These are phyloP conservation scores for Stellera chamaejasme DNA, from an alignment of 345 rosid species.

Conservation along the genomic window DNA sequence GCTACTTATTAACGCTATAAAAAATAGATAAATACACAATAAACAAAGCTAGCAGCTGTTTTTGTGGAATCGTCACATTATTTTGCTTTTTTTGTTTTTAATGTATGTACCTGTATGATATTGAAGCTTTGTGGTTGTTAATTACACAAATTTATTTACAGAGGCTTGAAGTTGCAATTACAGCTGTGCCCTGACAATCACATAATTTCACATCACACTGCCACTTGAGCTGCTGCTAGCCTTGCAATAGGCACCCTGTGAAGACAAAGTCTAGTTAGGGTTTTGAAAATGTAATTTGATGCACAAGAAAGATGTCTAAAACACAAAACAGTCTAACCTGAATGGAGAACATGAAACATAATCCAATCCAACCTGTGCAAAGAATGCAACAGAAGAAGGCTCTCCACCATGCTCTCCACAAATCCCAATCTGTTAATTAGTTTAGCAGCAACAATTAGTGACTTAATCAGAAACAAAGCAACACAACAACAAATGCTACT, in stretches of 20 bases:
- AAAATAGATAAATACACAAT: too few relatives aligned
- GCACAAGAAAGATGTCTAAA: background rate
- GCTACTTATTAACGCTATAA: too few relatives aligned
- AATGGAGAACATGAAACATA: constrained; percentile 97
- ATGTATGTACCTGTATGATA: too few relatives aligned
- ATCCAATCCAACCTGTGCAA: constrained; percentile 81
- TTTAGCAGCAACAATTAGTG: background rate
- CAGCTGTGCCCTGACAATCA: too few relatives aligned
- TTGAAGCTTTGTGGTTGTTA: too few relatives aligned
- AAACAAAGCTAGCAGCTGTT: too few relatives aligned
- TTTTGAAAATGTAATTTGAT: background rate
- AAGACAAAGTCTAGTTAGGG: background rate
- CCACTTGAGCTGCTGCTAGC: constrained; percentile 91
- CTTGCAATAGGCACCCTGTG: constrained; percentile 89
- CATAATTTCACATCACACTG: constrained; percentile 17
- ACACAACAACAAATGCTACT: too few relatives aligned
- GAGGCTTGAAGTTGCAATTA: too few relatives aligned
- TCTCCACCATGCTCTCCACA: constrained; percentile 99
- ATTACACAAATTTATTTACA: too few relatives aligned
- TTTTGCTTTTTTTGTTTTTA: too few relatives aligned
- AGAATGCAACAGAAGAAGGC: constrained; percentile 87
- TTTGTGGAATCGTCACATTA: too few relatives aligned
- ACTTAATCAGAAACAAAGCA: background rate
- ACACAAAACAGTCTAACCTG: constrained; percentile 32
- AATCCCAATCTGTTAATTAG: constrained; percentile 55